Evolutionary conservation across 1,284 basidiomycete species (phyloP), one percentile per base, ranked within the genome.

Genomic region (Cryptococcus sp.): DNA sequence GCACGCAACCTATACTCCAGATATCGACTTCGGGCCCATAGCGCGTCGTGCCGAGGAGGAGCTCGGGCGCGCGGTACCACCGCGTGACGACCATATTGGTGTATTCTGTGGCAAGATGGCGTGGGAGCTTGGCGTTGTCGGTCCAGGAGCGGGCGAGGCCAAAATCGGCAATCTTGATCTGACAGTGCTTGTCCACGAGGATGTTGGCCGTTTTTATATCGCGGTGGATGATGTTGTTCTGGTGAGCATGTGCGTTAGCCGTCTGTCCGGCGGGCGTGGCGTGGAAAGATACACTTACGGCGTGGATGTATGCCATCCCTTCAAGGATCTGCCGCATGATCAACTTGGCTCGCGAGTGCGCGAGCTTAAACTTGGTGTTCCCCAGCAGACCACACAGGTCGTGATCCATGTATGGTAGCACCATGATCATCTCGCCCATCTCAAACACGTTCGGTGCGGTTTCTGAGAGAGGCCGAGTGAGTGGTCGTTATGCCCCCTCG

Each of bases 331-430:
- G 95, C 75, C 87, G 88, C 86, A 96, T 91, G 74, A 98, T 95
- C 43, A 96, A 79, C 79, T 98, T 99, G 78, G 97, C 92, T 59
- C 91, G 85, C 65, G 87, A 90, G 37, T 87, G 85, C 47, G 82
- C 81, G 15, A 91, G 80, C 66, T 87, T 86, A 60, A 92, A 91
- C 40, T 88, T 83, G 52, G 89, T 87, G 71, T 96, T 96, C 75
- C 94, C 89, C 52, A 98, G 78, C 50, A 98, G 77, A 1, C 96
- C 96, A 12, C 94, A 93, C 23, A 99, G 84, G 78, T 99, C 95
- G 72, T 99, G 96, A 69, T 98, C 95, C 93, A 98, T 97, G 78
- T 96, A 98, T 0, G 95, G 95, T 72, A 98, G 98, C 36, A 98
- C 94, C 94, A 98, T 97, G 78, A 91, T 97, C 18, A 83, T 79